Evolutionary conservation across 306 rosid genomes (phyloP), one percentile per base, ranked within the genome.

Genomic region (Pyrus communis): DNA sequence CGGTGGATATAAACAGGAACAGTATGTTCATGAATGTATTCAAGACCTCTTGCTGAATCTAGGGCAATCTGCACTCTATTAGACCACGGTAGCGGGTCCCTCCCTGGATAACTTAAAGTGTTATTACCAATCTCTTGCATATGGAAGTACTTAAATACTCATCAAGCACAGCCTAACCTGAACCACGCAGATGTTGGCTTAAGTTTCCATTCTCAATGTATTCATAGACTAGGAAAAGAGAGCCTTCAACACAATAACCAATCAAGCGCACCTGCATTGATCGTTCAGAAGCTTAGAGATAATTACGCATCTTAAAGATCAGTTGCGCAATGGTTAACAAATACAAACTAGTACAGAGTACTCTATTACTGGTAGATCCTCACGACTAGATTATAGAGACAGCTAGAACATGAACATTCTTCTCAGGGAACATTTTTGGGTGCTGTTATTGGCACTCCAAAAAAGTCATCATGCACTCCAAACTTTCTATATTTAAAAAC

Each of bases 31-130:
- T 95, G 99, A 83, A 95, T 92, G 82, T 92, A 92, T 82, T 95
- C 99, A 40, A 95, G 97, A 67, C 99, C 99, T 86, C 97, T 87
- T 45, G 99, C 97, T 27, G 99, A 95, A 86, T 95, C 99, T 82
- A 95, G 79, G 52, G 97, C 97, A 82, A 95, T 89, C 83, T 92
- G 99, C 76, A 95, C 96, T 75, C 99, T 87, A 45, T 83, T 79
- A 81, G 96, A 79, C 99, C 99, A 95, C 59, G 96, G 84, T 61
- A 95, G 58, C 3, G 97, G 96, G 61, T 95, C 92, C 81, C 89
- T 85, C 82, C 77, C 99, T 92, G 82, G 79, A 35, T 73, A 77
- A 61, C 35, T 64, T 14, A 66, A 79, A 69, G 19, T 66, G 46
- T 49, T n/a, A 77, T 70, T 67, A 58, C n/a, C 69, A 75, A 57